Base-by-base conservation (phyloP, 2,329 filamentous ascomycete genomes). In the Aspergillus nomiae region DNA sequence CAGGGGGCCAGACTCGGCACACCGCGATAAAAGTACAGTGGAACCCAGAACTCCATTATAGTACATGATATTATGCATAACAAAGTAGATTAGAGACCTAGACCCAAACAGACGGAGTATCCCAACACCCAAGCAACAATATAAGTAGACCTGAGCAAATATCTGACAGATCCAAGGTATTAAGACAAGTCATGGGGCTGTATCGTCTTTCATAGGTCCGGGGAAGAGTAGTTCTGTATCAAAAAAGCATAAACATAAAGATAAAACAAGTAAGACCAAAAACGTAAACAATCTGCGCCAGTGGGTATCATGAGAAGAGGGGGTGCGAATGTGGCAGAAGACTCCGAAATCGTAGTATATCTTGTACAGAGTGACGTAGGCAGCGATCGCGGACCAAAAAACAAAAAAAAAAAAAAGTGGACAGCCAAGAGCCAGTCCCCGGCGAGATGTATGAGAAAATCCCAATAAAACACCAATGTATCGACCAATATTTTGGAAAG, bases 281-380 rank as follows among this genome's bases (percentile, higher is more conserved):
- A 66, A 53, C 36, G 45, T 26, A 45, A 63, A 59, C 59, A 46
- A 65, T 58, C 60, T 46, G 63, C 67, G 67, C 67, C 66, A 65
- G 69, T 70, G 72, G 72, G 72, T 74, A 74, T 74, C 72, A 71
- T 69, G 62, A 71, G 24, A 64, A 60, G 63, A 62, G 55, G 26
- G 50, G 6, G 45, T 48, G 43, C 32, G 30, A 57, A 54, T 26
- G 32, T 54, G 57, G 56, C 53, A 51, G 21, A 41, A 21, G 48
- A 21, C 21, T 34, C 48, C 48, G 19, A 51, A 51, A n/a, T n/a
- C 16, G 48, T 51, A 10, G 28, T 51, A 12, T 32, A n/a, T n/a
- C 26, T 34, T 51, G 28, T 51, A 34, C 48, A 34, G 16, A 32
- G 28, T 51, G 48, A 51, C 48, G 48, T 51, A 51, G 48, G 48